These are phyloP conservation scores for Achaetomium macrosporum DNA, from an alignment of 2,329 filamentous ascomycete species.

Conservation along the genomic window DNA sequence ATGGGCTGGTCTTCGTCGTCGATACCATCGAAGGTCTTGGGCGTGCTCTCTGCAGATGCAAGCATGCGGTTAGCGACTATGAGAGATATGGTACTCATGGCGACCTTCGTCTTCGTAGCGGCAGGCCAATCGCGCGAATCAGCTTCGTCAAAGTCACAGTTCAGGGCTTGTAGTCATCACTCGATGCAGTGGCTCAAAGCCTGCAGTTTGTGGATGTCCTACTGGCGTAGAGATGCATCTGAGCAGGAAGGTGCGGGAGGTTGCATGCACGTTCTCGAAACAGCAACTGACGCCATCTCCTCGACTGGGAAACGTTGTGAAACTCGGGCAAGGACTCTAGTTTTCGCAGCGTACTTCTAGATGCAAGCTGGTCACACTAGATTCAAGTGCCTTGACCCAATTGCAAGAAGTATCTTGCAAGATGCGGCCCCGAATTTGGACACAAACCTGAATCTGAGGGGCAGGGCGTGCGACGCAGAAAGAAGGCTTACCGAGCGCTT, in stretches of 20 bases:
- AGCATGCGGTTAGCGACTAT: neutral
- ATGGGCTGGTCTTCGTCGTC: conserved; percentile 44
- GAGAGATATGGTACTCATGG: neutral
- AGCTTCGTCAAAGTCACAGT: neutral
- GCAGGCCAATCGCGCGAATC: neutral
- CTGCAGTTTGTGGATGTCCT: no score
- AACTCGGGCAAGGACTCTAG: no score
- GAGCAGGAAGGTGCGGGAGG: no score
- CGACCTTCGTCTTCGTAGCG: neutral
- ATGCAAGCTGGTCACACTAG: neutral
- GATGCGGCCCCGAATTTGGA: neutral
- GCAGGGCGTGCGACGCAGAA: neutral
- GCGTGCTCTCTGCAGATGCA: conserved; percentile 41
- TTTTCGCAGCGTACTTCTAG: no score
- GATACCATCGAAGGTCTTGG: conserved; percentile 37
- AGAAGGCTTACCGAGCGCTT: conserved; percentile 36
- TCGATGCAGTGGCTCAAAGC: no score
- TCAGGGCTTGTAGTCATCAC: no score
- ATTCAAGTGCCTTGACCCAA: neutral
- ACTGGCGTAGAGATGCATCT: no score
- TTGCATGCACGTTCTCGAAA: no score
- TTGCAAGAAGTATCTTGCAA: neutral
- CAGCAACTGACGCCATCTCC: no score
- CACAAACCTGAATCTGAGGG: neutral
- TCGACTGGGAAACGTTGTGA: no score